Base-by-base conservation (phyloP, 345 rosid genomes). In the Anastatica hierochuntica region DNA sequence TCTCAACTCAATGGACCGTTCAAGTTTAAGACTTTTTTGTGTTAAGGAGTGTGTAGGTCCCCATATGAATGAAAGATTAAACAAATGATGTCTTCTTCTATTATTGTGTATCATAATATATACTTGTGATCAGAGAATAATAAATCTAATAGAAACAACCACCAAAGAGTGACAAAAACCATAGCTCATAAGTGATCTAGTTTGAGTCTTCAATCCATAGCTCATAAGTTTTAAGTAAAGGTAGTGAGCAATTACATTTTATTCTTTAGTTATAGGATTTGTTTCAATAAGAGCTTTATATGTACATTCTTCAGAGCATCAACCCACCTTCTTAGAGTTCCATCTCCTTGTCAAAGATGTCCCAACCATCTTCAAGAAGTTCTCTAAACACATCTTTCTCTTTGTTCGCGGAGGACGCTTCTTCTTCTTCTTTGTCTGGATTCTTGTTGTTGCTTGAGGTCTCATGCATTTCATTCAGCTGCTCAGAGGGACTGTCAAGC, bases 281-380 rank as follows among this genome's bases (percentile, higher is more conserved):
- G n/a, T n/a, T n/a, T n/a, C n/a, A 19, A 18, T 40, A 47, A 17
- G 29, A 46, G 8, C 14, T 29, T 18, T 39, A 2, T 64, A 56
- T 64, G 17, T 56, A 55, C 56, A 48, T 64, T 41, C 30, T 42
- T 64, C 38, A 48, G 31, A n/a, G n/a, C n/a, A 64, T 29, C 48
- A 36, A 46, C 55, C 49, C 36, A 49, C 31, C 53, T 2, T 29
- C 23, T 21, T 21, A 66, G 1, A 49, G 10, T 2, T 59, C 71
- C 14, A n/a, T 13, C 14, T 53, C 75, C 27, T 49, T 45, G 21
- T 77, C 78, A 9, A 64, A 72, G 16, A 76, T 14, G 38, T 83
- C 96, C 97, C 95, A 89, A 2, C 72, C 95, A 40, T 80, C 85
- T 29, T 85, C 92, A 29, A 48, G 30, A 6, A 69, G 73, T 58